Percentiles rank a stretch among this genome's conserved stretches.
Evolutionary conservation across 805 yeast species (phyloP).

Genomic region (Isabelozyma rhagii): DNA sequence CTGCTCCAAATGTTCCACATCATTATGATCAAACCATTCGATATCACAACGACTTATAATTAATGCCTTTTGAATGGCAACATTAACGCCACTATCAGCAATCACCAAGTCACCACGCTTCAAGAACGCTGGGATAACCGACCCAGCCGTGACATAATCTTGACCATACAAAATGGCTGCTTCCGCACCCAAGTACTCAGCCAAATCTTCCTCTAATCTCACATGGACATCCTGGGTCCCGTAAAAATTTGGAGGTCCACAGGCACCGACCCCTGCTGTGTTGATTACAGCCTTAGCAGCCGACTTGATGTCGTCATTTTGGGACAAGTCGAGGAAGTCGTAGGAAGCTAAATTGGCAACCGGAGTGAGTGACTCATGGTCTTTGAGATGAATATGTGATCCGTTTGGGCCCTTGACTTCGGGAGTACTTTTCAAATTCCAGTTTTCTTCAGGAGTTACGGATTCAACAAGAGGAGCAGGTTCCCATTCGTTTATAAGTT

Average conservation of each 20-base stretch:
- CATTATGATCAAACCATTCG: slow-evolving; percentile 83
- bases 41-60: slow-evolving; percentile 83
- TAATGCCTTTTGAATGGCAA: slow-evolving; percentile 85
- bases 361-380: slow-evolving; percentile 18
- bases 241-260: slow-evolving; percentile 97
- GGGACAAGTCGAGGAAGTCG: slow-evolving; percentile 68
- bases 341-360: slow-evolving; percentile 67
- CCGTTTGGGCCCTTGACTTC: slow-evolving; percentile 55
- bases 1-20: slow-evolving; percentile 74
- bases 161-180: slow-evolving; percentile 86
- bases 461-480: slow-evolving; percentile 79
- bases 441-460: slow-evolving; percentile 47
- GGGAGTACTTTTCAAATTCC: slow-evolving; percentile 67
- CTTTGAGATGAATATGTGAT: slow-evolving; percentile 27
- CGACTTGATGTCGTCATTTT: slow-evolving; percentile 41
- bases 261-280: slow-evolving; percentile 90
- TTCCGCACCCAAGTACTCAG: slow-evolving; percentile 74
- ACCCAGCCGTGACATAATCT: slow-evolving; percentile 81
- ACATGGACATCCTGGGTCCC: slow-evolving; percentile 93
- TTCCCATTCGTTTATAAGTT: slow-evolving; percentile 83
- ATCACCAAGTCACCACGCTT: slow-evolving; percentile 93
- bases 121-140: slow-evolving; percentile 88
- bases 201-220: slow-evolving; percentile 69
- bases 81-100: slow-evolving; percentile 74
- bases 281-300: slow-evolving; percentile 58